Evolutionary conservation across 1,139 yeast genomes (phyloP).

Genomic region (Yamadazyma aaseri): DNA sequence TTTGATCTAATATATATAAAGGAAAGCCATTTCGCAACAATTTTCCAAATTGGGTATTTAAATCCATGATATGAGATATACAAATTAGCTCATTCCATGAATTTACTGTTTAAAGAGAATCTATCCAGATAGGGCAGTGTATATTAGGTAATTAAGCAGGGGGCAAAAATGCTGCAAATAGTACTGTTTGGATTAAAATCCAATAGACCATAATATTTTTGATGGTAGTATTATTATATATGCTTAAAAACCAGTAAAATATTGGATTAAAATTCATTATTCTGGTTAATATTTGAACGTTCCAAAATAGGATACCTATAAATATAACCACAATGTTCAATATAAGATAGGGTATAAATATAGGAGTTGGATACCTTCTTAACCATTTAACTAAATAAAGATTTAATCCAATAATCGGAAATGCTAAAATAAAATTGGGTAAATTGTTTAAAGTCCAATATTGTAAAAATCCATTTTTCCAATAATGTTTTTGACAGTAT

Average conservation of each 20-base stretch:
- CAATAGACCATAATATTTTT: constrained; percentile 40
- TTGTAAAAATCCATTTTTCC: constrained; percentile 78
- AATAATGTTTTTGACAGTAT: constrained; percentile 78
- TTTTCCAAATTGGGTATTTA: constrained; percentile 9
- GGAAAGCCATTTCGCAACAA: constrained; percentile 6
- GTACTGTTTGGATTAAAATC: constrained; percentile 56
- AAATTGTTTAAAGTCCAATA: constrained; percentile 83
- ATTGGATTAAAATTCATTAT: constrained; percentile 76
- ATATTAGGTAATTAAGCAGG: constrained; percentile 51
- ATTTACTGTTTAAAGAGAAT: neutral
- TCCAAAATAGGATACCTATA: constrained; percentile 64
- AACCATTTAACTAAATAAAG: constrained; percentile 31
- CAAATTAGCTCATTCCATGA: too few species aligned
- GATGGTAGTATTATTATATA: constrained; percentile 7
- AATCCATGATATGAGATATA: constrained; percentile 5
- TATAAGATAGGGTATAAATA: constrained; percentile 30
- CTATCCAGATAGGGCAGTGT: neutral
- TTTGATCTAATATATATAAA: neutral
- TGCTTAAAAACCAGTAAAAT: constrained; percentile 68
- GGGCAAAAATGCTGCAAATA: constrained; percentile 69
- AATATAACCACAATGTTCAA: constrained; percentile 44
- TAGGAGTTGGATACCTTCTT: constrained; percentile 35
- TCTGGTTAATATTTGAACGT: constrained; percentile 83
- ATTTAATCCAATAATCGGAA: constrained; percentile 57
- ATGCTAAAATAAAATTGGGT: constrained; percentile 79